phyloP scores from a whole-genome alignment of 1,284 basidiomycete species.

The Butyriboletus appendiculatus region DNA sequence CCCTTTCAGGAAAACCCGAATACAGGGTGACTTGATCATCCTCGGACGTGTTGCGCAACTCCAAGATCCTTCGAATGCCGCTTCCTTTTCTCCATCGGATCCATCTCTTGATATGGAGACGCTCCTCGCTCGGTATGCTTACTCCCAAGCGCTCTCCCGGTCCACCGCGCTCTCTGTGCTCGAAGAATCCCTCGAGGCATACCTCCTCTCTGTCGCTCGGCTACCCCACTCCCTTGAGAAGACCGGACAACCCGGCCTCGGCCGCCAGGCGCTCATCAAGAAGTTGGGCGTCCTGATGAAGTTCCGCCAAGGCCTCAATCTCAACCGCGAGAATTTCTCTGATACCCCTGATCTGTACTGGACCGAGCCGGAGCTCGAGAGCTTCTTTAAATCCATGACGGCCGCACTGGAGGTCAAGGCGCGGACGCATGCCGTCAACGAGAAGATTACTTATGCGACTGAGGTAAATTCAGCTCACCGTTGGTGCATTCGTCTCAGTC shows the following conservation, averaged over 20 bases:
- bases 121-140: slow-evolving; percentile 83
- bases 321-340: slow-evolving; percentile 85
- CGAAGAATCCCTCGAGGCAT: slow-evolving; percentile 79
- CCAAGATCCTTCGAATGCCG: slow-evolving; percentile 42
- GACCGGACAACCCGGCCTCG: slow-evolving; percentile 81
- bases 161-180: slow-evolving; percentile 84
- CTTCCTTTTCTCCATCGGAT: slow-evolving; percentile 48
- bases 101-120: slow-evolving; percentile 58
- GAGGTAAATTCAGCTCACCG: slow-evolving; percentile 50
- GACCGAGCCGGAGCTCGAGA: slow-evolving; percentile 87
- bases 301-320: slow-evolving; percentile 85
- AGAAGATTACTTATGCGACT: slow-evolving; percentile 91
- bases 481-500: slow-evolving; percentile 7
- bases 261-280: slow-evolving; percentile 77
- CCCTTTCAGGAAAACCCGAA: slow-evolving; percentile 64
- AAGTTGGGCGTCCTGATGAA: slow-evolving; percentile 88
- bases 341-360: slow-evolving; percentile 92
- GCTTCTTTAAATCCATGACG: slow-evolving; percentile 82
- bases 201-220: slow-evolving; percentile 77
- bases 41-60: slow-evolving; percentile 69
- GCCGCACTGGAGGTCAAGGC: slow-evolving; percentile 81
- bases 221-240: slow-evolving; percentile 74
- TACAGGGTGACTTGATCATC: slow-evolving; percentile 89
- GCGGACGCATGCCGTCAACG: slow-evolving; percentile 80
- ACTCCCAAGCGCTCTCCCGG: slow-evolving; percentile 85